Percentiles rank a stretch among this genome's conserved stretches.
phyloP scores from a whole-genome alignment of 1,284 basidiomycete species.

The Fomitopsis pinicola region DNA sequence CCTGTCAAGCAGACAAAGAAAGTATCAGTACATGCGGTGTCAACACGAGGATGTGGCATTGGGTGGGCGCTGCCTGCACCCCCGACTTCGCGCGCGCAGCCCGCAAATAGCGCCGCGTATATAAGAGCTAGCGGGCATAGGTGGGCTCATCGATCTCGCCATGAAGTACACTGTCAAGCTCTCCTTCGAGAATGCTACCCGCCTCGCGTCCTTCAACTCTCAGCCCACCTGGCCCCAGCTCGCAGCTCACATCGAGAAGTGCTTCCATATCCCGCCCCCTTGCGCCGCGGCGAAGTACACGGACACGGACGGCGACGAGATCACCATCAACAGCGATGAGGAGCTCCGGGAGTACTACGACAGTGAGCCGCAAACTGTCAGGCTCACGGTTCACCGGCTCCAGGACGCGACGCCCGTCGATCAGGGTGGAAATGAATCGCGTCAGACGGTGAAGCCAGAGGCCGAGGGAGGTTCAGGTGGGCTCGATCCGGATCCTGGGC shows the following conservation, averaged over 20 bases:
- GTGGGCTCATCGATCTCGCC: background rate
- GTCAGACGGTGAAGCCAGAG: background rate
- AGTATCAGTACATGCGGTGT: background rate
- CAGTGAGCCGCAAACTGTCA: background rate
- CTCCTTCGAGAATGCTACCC: slow-evolving; percentile 31
- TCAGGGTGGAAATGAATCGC: background rate
- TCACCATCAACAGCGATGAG: slow-evolving; percentile 67
- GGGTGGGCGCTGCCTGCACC: background rate
- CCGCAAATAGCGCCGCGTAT: background rate
- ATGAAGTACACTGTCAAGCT: background rate
- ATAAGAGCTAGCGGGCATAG: background rate
- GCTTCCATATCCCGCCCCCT: slow-evolving; percentile 53
- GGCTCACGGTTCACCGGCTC: background rate
- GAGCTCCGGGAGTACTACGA: slow-evolving; percentile 61
- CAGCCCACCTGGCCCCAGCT: slow-evolving; percentile 54
- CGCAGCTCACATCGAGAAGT: slow-evolving; percentile 44
- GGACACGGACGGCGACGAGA: slow-evolving; percentile 63
- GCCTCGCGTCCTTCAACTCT: slow-evolving; percentile 48
- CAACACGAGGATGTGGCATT: background rate
- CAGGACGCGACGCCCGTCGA: background rate
- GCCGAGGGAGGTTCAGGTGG: background rate
- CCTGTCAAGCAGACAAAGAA: background rate
- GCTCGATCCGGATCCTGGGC: background rate
- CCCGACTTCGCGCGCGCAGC: background rate
- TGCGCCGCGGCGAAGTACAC: slow-evolving; percentile 63